phyloP scores from a whole-genome alignment of 2,329 filamentous ascomycete genomes.

The Nemania serpens region DNA sequence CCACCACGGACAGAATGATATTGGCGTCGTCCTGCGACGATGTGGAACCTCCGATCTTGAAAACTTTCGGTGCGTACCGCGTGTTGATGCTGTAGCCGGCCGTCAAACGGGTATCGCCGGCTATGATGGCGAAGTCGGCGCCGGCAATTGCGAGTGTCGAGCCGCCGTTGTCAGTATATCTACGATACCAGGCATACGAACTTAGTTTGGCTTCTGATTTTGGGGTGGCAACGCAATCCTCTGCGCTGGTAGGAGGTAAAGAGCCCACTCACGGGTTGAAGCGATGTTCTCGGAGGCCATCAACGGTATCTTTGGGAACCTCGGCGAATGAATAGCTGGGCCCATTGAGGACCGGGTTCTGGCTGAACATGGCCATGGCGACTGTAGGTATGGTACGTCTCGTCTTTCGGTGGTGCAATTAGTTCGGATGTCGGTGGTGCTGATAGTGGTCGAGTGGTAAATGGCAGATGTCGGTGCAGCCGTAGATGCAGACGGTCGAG shows the following conservation, averaged over 20 bases:
- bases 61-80: conserved; percentile 92
- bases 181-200: conserved; percentile 43
- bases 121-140: conserved; percentile 92
- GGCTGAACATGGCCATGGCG: conserved; percentile 71
- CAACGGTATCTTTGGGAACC: conserved; percentile 56
- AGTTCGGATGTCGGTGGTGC: conserved; percentile 4
- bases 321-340: conserved; percentile 72
- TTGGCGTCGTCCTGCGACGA: conserved; percentile 82
- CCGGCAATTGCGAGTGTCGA: conserved; percentile 95
- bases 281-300: conserved; percentile 71
- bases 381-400: conserved; percentile 23
- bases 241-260: not conserved
- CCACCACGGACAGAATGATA: conserved; percentile 90
- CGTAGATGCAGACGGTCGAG: conserved; percentile 11
- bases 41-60: conserved; percentile 92
- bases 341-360: conserved; percentile 70
- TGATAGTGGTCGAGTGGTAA: not conserved
- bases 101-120: conserved; percentile 94
- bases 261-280: conserved; percentile 82
- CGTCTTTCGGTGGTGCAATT: not conserved
- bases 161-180: conserved; percentile 97
- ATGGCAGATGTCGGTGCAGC: not conserved
- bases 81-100: conserved; percentile 99
- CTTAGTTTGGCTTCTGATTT: conserved; percentile 10
- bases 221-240: not conserved